Base-by-base conservation (phyloP, 441 rosid genomes). In the Pelargonium australe region DNA sequence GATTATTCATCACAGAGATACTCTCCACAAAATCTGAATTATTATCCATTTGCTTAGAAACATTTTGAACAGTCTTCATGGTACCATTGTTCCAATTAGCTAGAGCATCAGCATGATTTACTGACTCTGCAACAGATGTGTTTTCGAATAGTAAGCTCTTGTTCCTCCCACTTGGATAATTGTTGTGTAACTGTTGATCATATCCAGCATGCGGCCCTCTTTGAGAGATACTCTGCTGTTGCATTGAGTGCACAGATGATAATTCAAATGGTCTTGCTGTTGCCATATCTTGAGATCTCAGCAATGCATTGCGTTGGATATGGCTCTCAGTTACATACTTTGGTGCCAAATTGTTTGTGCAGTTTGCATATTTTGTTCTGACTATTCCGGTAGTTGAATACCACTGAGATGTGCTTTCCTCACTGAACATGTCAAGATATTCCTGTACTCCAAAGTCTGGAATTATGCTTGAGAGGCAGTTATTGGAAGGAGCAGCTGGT, bases 381-480 rank as follows among this genome's bases (percentile, higher is more conserved):
- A 43, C 63, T 63, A 70, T 69, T 73, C 71, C 80, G 17, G 85
- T 75, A 57, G 80, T 72, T 72, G 91, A 73, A 67, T 80, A 77
- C 84, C 80, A 74, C 45, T 85, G 82, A 76, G 83, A 77, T 65
- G 73, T 78, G 75, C 81, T 77, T 70, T 87, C 93, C 72, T 81
- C 85, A 40, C 77, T 79, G 67, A 70, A 68, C 61, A 69, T 70
- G 40, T 81, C 83, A 62, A 69, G 75, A 65, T 72, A 75, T 66
- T 81, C 85, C 57, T 40, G 67, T 53, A 72, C 43, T 28, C 76
- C 78, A 64, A 80, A 75, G 68, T 76, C 75, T 70, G 58, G 71
- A 72, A 68, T 81, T 69, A 49, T 69, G 73, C 70, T 68, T 73
- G 67, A 58, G 63, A 64, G 77, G 73, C 67, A 73, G 74, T 73